Evolutionary conservation across 2,329 filamentous ascomycete species (phyloP).

Genomic region (Penicillium sp.): DNA sequence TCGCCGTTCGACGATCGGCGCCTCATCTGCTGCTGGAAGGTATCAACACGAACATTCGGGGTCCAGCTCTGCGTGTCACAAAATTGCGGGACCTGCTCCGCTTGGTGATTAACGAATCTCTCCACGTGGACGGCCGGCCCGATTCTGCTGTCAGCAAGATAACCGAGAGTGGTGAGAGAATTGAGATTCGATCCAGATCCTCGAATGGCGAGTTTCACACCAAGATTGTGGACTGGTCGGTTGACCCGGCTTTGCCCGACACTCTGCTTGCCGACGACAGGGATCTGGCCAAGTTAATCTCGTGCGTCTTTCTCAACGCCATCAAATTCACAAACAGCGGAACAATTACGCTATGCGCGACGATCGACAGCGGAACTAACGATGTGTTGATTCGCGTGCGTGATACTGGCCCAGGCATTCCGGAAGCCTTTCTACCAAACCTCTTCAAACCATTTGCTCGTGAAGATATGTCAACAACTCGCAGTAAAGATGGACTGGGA

Average conservation of each 20-base stretch:
- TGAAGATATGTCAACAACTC: constrained; percentile 62
- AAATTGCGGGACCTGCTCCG: constrained; percentile 45
- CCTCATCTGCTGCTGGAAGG: constrained; percentile 35
- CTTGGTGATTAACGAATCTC: constrained; percentile 45
- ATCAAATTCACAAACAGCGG: constrained; percentile 67
- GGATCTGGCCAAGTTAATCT: constrained; percentile 59
- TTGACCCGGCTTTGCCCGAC: constrained; percentile 45
- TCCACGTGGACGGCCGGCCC: constrained; percentile 46
- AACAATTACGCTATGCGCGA: constrained; percentile 53
- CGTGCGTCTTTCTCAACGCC: constrained; percentile 61
- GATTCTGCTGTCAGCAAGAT: constrained; percentile 44
- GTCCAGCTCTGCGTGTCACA: constrained; percentile 39
- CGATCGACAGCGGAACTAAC: constrained; percentile 47
- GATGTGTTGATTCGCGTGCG: constrained; percentile 58
- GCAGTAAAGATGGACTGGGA: constrained; percentile 63
- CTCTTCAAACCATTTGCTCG: constrained; percentile 67
- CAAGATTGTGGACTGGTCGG: constrained; percentile 46
- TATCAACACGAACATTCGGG: constrained; percentile 32
- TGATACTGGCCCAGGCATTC: constrained; percentile 66
- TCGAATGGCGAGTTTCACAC: constrained; percentile 43
- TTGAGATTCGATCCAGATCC: constrained; percentile 42
- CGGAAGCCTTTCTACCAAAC: constrained; percentile 59
- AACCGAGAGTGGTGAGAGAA: constrained; percentile 44
- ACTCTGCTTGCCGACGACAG: constrained; percentile 54
- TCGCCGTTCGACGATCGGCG: constrained; percentile 35